These are phyloP conservation scores for Jacaranda mimosifolia DNA, from an alignment of 257 asterid genomes.

Conservation along the genomic window DNA sequence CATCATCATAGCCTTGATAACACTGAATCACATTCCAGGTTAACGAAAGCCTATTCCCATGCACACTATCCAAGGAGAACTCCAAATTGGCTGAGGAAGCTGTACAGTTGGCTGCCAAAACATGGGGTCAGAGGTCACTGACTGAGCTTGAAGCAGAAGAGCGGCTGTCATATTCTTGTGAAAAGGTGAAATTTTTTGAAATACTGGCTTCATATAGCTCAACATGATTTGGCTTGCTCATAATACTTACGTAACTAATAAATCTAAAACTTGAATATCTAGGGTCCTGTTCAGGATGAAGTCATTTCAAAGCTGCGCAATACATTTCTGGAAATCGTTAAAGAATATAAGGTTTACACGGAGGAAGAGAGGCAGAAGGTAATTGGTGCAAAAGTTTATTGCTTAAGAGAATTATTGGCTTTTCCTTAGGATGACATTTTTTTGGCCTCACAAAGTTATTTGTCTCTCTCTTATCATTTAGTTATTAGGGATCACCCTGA, in stretches of 20 bases:
- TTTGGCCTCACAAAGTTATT: background rate
- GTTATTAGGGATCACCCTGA: background rate
- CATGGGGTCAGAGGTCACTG: slow-evolving; percentile 92
- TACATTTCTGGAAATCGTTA: slow-evolving; percentile 83
- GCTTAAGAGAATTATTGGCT: slow-evolving; percentile 11
- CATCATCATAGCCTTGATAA: slow-evolving; percentile 29
- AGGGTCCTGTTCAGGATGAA: slow-evolving; percentile 98
- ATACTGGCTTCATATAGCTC: slow-evolving; percentile 29
- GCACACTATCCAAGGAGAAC: slow-evolving; percentile 78
- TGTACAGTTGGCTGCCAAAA: slow-evolving; percentile 80
- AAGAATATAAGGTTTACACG: slow-evolving; percentile 81
- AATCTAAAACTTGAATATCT: slow-evolving; percentile 39
- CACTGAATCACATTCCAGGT: slow-evolving; percentile 62
- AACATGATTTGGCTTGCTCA: slow-evolving; percentile 22
- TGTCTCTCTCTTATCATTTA: background rate
- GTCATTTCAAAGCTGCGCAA: slow-evolving; percentile 82
- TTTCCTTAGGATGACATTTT: slow-evolving; percentile 14
- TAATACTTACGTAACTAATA: slow-evolving; percentile 36
- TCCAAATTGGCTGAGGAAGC: slow-evolving; percentile 86
- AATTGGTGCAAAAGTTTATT: slow-evolving; percentile 32
- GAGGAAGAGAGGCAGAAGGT: slow-evolving; percentile 94
- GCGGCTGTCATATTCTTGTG: slow-evolving; percentile 94
- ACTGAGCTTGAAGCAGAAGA: slow-evolving; percentile 98
- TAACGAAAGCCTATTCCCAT: slow-evolving; percentile 86
- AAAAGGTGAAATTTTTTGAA: slow-evolving; percentile 70